These are phyloP conservation scores for Trichomonascus vanleenenianus DNA, from an alignment of 805 yeast genomes.

Conservation along the genomic window DNA sequence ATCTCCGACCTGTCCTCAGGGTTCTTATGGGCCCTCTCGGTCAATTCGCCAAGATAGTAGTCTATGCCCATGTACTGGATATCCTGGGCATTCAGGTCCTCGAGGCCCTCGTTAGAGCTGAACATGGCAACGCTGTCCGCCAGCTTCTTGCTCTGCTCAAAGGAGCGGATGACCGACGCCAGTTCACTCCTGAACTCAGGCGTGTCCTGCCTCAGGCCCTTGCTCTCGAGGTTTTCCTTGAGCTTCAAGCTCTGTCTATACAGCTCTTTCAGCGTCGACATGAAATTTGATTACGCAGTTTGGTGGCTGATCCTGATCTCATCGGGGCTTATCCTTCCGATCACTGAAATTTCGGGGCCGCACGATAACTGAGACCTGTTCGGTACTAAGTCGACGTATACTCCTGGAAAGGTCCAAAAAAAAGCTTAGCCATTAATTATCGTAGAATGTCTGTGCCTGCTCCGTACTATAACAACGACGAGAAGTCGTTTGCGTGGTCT, in stretches of 20 bases:
- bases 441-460: conserved; percentile 11
- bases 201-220: conserved; percentile 6
- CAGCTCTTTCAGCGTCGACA: conserved; percentile 11
- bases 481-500: conserved; percentile 69
- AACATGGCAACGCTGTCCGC: conserved; percentile 50
- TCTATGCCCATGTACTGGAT: conserved; percentile 53
- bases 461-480: conserved; percentile 56
- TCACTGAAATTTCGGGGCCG: neutral
- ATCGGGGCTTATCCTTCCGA: neutral
- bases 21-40: conserved; percentile 22
- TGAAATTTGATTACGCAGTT: neutral
- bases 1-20: conserved; percentile 15
- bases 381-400: neutral
- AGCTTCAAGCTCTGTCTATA: conserved; percentile 4
- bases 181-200: conserved; percentile 24
- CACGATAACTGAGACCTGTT: neutral
- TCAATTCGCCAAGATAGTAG: conserved; percentile 45
- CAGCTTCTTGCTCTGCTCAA: conserved; percentile 37
- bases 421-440: neutral
- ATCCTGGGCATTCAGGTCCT: conserved; percentile 59
- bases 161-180: conserved; percentile 32
- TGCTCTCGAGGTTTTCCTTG: conserved; percentile 1
- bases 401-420: neutral
- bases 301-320: neutral
- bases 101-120: conserved; percentile 62